Evolutionary conservation across 345 rosid species (phyloP).

Genomic region (Carallia pectinifolia): DNA sequence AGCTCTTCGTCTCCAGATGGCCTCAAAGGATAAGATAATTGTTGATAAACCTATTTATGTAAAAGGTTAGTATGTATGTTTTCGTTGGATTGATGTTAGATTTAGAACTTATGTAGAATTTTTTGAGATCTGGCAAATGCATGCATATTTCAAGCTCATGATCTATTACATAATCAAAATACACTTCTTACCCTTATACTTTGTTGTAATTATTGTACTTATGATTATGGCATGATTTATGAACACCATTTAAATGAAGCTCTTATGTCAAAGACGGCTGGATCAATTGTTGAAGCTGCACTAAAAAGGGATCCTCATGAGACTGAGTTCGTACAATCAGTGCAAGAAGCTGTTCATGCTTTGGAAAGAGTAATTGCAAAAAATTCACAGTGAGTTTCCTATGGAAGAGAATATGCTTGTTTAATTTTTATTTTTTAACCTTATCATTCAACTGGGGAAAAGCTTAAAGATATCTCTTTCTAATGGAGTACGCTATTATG

Average conservation of each 20-base stretch:
- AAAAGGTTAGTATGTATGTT: slow-evolving; percentile 57
- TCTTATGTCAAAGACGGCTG: slow-evolving; percentile 98
- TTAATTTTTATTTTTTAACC: not conserved
- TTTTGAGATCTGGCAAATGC: not conserved
- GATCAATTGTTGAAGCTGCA: slow-evolving; percentile 88
- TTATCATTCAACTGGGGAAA: slow-evolving; percentile 14
- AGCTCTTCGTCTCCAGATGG: slow-evolving; percentile 96
- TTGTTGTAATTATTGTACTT: not conserved
- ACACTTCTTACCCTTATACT: slow-evolving; percentile 6
- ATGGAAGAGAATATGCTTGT: slow-evolving; percentile 17
- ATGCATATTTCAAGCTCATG: not conserved
- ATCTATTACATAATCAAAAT: slow-evolving; percentile 7
- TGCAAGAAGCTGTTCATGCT: slow-evolving; percentile 96
- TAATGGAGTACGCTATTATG: slow-evolving; percentile 23
- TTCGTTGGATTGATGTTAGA: not conserved
- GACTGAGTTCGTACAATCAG: slow-evolving; percentile 85
- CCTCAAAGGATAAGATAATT: slow-evolving; percentile 90
- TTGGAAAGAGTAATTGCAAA: slow-evolving; percentile 98
- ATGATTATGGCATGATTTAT: not conserved
- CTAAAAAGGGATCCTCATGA: slow-evolving; percentile 95
- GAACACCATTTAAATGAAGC: slow-evolving; percentile 59
- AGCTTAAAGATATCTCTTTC: slow-evolving; percentile 8
- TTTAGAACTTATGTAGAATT: not conserved
- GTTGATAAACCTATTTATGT: slow-evolving; percentile 86
- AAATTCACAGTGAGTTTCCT: slow-evolving; percentile 81